Conservation (phyloP, 768 basidiomycete species). For the Tulasnella sp. region DNA sequence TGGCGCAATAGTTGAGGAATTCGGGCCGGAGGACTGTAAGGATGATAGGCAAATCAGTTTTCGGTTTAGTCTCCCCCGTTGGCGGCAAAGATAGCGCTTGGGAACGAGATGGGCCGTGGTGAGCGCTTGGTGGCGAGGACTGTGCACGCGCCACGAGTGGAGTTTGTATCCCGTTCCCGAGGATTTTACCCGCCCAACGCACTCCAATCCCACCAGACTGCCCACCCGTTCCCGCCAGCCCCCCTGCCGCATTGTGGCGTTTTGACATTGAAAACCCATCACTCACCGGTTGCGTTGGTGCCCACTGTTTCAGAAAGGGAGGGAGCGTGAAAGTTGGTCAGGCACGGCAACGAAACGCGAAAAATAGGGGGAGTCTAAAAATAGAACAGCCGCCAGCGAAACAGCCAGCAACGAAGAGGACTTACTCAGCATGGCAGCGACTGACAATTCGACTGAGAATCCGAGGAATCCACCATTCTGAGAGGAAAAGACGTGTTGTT, state of each 20-base stretch:
- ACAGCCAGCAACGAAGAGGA: slow-evolving; percentile 14
- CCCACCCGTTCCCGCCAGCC: too few relatives aligned
- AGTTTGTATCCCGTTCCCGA: background rate
- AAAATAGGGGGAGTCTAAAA: background rate
- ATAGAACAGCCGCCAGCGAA: background rate
- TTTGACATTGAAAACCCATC: background rate
- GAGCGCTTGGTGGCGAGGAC: too few relatives aligned
- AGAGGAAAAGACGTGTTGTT: background rate
- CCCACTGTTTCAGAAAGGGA: background rate
- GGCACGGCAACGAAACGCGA: background rate
- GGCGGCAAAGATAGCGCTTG: too few relatives aligned
- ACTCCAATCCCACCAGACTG: too few relatives aligned
- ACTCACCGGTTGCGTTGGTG: background rate
- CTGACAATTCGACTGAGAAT: slow-evolving; percentile 53
- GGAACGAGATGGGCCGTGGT: background rate
- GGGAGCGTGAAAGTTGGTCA: background rate
- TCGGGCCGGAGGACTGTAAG: slow-evolving; percentile 25
- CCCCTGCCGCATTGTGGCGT: too few relatives aligned
- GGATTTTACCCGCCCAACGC: background rate
- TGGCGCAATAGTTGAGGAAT: slow-evolving; percentile 38
- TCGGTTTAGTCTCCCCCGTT: too few relatives aligned
- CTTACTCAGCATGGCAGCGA: slow-evolving; percentile 40
- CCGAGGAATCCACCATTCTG: slow-evolving; percentile 42
- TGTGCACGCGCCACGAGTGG: background rate
- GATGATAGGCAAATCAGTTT: too few relatives aligned